Percentiles rank a stretch among this genome's conserved stretches.
Evolutionary conservation across 2,329 filamentous ascomycete species (phyloP).

Genomic region (Corinectria fuckeliana): DNA sequence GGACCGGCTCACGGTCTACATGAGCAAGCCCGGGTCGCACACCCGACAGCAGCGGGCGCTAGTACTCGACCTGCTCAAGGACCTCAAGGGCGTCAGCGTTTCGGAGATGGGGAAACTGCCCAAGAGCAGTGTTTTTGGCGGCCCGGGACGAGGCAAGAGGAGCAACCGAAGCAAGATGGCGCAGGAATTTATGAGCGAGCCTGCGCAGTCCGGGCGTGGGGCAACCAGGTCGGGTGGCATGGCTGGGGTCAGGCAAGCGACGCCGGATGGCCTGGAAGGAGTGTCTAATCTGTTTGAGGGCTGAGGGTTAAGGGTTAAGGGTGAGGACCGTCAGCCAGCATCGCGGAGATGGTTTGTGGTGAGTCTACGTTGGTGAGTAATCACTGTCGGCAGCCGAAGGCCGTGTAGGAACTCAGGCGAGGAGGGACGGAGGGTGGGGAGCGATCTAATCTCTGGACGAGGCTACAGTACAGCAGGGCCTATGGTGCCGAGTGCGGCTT

Average conservation of each 20-base stretch:
- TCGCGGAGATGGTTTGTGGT: neutral
- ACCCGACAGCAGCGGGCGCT: conserved; percentile 81
- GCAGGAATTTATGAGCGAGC: conserved; percentile 69
- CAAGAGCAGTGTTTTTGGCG: conserved; percentile 54
- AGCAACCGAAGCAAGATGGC: conserved; percentile 58
- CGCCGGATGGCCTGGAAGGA: conserved; percentile 60
- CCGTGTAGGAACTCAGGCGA: neutral
- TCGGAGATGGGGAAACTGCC: conserved; percentile 89
- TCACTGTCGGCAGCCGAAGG: conserved; percentile 1
- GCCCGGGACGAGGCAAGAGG: conserved; percentile 36
- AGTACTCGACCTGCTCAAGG: conserved; percentile 83
- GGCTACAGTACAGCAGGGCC: neutral
- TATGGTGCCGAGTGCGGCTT: conserved; percentile 10
- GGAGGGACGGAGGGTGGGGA: neutral
- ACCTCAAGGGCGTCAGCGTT: conserved; percentile 88
- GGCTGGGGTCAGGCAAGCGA: conserved; percentile 43
- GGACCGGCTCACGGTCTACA: conserved; percentile 65
- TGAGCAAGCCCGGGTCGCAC: conserved; percentile 63
- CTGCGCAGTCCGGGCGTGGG: conserved; percentile 42
- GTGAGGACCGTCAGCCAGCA: neutral
- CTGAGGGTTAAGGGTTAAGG: conserved; percentile 35
- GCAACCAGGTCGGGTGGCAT: conserved; percentile 38
- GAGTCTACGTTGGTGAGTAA: conserved; percentile 1
- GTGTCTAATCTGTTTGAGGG: conserved; percentile 59
- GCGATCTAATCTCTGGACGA: neutral